Evolutionary conservation across 1,284 basidiomycete species (phyloP), one percentile per base, ranked within the genome.

Genomic region (Puccinia novopanici): DNA sequence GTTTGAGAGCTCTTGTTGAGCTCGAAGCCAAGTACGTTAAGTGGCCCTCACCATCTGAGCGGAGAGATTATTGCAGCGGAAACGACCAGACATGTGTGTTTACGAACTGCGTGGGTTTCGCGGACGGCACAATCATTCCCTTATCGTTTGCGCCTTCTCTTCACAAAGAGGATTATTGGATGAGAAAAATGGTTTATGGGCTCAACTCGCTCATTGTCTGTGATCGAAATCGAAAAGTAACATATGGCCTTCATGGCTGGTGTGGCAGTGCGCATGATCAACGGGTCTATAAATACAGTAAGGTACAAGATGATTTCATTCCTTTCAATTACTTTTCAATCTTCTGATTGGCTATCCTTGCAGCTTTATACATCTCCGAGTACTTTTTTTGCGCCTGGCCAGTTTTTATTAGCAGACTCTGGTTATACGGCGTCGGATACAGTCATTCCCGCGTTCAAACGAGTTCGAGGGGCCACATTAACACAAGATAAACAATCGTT

Each of bases 391-490:
- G 48, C 17, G 6, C 0, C 17, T 15, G 61, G 48, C n/a, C 17
- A 67, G 27, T 76, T 65, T 37, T 37, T 76, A 19, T 42, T 76
- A 15, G 74, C 74, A 2, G 74, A 76, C 30, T 76, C 45, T 17
- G 74, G n/a, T 22, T 76, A 2, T n/a, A n/a, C n/a, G n/a, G n/a
- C n/a, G n/a, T n/a, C n/a, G n/a, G n/a, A n/a, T n/a, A n/a, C n/a
- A n/a, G 24, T 40, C 8, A n/a, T 50, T 34, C 74, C 61, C 3
- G 61, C 55, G 13, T 65, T 63, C 61, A 76, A 76, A 45, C 22
- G n/a, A 27, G 1, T 22, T 0, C n/a, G 5, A 4, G 13, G 67
- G 2, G 10, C 12, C 6, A 10, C 15, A 3, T 27, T 68, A 13
- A 42, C 42, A 13, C n/a, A 22, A 4, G 42, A 68, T 9, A 76